These are phyloP conservation scores for Iris pallida DNA, from an alignment of 116 monocot genomes.

Conservation along the genomic window DNA sequence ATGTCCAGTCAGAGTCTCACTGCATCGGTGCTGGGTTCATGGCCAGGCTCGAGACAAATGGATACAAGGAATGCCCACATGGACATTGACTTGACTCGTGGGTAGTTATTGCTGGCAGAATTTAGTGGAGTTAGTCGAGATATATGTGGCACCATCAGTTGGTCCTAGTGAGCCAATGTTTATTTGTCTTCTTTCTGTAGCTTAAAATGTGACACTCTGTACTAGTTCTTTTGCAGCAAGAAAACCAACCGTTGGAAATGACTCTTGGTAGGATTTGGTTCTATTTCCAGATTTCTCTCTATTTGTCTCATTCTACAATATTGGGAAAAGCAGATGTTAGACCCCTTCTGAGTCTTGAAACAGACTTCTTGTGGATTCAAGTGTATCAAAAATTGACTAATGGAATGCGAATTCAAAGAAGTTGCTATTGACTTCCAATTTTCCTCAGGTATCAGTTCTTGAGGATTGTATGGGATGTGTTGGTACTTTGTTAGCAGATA, in stretches of 20 bases:
- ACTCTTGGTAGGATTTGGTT: neutral
- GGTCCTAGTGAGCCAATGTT: neutral
- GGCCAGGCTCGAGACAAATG: constrained; percentile 19
- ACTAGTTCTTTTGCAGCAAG: no score
- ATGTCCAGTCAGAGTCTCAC: constrained; percentile 7
- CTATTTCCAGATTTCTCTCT: neutral
- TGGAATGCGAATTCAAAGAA: neutral
- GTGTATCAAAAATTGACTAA: neutral
- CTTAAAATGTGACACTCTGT: no score
- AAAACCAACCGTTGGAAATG: neutral
- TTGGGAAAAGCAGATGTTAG: neutral
- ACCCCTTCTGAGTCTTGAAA: neutral
- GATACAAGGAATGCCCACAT: constrained; percentile 30
- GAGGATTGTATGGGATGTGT: no score
- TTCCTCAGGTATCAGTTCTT: no score
- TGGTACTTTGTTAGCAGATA: no score
- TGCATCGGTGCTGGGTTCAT: constrained; percentile 10
- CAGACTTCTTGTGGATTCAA: neutral
- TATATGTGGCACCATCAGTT: neutral
- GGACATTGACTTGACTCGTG: constrained; percentile 34
- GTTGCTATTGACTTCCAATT: no score
- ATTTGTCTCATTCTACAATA: neutral
- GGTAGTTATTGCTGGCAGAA: neutral
- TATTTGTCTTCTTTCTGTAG: neutral
- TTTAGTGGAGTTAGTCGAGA: neutral